Evolutionary conservation across 208 protist genomes (phyloP).

Genomic region (Leishmania turanica): DNA sequence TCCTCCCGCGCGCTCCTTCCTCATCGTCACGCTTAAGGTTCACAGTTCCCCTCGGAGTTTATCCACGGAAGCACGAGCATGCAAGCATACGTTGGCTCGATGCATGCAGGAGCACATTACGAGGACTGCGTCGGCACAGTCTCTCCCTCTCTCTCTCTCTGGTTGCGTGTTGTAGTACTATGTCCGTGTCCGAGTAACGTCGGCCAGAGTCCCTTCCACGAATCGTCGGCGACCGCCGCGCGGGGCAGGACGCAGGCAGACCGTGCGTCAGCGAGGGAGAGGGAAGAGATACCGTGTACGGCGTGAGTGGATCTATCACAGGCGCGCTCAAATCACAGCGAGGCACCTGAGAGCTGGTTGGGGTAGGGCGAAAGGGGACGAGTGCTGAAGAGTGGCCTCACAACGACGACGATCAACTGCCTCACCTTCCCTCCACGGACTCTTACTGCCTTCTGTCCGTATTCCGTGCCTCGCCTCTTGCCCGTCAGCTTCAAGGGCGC

Average conservation of each 20-base stretch:
- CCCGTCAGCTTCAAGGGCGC: background rate
- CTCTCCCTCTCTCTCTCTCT: background rate
- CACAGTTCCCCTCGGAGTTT: no score
- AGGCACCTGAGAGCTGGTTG: background rate
- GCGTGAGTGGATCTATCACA: background rate
- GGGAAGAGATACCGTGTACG: background rate
- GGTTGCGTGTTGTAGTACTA: background rate
- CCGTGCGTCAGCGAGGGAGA: background rate
- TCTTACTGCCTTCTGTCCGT: background rate
- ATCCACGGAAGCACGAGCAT: background rate
- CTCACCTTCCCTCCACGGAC: background rate
- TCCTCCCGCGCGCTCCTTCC: background rate
- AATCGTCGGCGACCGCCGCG: background rate
- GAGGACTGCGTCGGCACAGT: background rate
- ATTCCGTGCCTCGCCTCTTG: background rate
- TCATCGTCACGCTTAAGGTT: no score
- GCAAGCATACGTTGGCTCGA: background rate
- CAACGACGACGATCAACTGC: background rate
- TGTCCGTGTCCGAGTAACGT: background rate
- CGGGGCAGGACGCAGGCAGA: background rate
- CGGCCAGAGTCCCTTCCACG: background rate
- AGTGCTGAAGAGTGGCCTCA: background rate
- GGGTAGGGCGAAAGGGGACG: background rate
- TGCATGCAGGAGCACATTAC: background rate
- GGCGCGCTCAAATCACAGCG: background rate